Percentiles rank a stretch among this genome's conserved stretches.
These are phyloP conservation scores for Fraxinus excelsior DNA, from an alignment of 257 asterid species.

Conservation along the genomic window DNA sequence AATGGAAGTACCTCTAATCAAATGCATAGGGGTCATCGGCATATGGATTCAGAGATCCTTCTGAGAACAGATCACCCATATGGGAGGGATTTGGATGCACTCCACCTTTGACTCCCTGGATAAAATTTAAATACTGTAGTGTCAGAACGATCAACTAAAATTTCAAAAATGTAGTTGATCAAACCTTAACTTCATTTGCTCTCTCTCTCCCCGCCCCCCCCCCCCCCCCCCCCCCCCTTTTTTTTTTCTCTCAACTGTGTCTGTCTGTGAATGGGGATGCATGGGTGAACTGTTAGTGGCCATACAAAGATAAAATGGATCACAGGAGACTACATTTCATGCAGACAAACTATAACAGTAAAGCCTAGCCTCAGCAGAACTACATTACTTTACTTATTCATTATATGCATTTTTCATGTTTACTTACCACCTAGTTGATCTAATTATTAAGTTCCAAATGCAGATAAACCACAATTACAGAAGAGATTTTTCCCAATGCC, in stretches of 20 bases:
- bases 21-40: slow-evolving; percentile 96
- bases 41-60: slow-evolving; percentile 96
- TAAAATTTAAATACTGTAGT: slow-evolving; percentile 20
- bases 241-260: too few relatives aligned
- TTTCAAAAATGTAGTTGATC: slow-evolving; percentile 2
- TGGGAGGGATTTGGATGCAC: slow-evolving; percentile 61
- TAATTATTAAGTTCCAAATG: background rate
- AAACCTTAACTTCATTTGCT: background rate
- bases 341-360: background rate
- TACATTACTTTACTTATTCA: background rate
- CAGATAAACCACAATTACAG: background rate
- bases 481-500: background rate
- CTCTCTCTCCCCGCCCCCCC: too few relatives aligned
- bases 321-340: background rate
- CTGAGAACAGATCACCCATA: slow-evolving; percentile 89
- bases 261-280: background rate
- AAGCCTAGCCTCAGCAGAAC: background rate
- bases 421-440: background rate
- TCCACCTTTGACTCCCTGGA: slow-evolving; percentile 56
- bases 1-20: slow-evolving; percentile 67
- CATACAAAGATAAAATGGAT: background rate
- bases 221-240: too few relatives aligned
- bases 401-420: background rate
- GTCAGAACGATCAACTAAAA: slow-evolving; percentile 27
- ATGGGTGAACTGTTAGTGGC: background rate